phyloP scores from a whole-genome alignment of 768 basidiomycete genomes.

The Jaapia argillacea region DNA sequence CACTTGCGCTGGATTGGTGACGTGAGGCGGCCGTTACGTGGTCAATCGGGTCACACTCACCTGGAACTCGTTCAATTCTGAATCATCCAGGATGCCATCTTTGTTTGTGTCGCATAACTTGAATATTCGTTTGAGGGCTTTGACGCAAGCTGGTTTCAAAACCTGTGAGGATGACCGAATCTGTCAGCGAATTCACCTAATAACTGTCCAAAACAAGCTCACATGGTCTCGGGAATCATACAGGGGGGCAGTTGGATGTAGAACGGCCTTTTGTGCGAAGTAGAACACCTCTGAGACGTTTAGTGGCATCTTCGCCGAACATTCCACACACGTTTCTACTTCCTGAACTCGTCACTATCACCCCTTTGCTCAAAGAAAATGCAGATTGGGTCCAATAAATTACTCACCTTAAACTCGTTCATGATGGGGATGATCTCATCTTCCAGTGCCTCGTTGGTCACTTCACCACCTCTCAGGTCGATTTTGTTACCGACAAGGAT shows the following conservation, averaged over 20 bases:
- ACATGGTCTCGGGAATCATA: conserved; percentile 97
- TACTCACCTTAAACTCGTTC: conserved; percentile 91
- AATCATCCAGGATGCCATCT: conserved; percentile 81
- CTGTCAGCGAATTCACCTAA: too few species aligned
- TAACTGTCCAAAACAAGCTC: conserved; percentile 17
- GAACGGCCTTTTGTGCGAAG: conserved; percentile 95
- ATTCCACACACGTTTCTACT: conserved; percentile 97
- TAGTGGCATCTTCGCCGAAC: conserved; percentile 81
- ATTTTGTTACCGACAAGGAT: conserved; percentile 99
- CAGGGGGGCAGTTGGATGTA: conserved; percentile 92
- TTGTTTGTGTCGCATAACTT: conserved; percentile 93
- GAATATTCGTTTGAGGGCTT: conserved; percentile 88
- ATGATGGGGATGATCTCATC: conserved; percentile 95
- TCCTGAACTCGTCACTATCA: conserved; percentile 42
- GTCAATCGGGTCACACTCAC: conserved; percentile 43
- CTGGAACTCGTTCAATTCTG: conserved; percentile 96
- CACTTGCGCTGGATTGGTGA: conserved; percentile 74
- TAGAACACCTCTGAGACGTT: conserved; percentile 98
- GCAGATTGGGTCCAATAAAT: background rate
- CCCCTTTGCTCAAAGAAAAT: background rate
- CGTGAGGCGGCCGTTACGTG: background rate
- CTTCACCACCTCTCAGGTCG: conserved; percentile 85
- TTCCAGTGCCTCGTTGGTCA: conserved; percentile 89
- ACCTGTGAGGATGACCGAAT: conserved; percentile 37
- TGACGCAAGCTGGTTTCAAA: conserved; percentile 84